A percentile compares a stretch with the other conserved stretches of the same genome.
Conservation (phyloP, 2,329 filamentous ascomycete genomes). For the Clonostachys rosea region DNA sequence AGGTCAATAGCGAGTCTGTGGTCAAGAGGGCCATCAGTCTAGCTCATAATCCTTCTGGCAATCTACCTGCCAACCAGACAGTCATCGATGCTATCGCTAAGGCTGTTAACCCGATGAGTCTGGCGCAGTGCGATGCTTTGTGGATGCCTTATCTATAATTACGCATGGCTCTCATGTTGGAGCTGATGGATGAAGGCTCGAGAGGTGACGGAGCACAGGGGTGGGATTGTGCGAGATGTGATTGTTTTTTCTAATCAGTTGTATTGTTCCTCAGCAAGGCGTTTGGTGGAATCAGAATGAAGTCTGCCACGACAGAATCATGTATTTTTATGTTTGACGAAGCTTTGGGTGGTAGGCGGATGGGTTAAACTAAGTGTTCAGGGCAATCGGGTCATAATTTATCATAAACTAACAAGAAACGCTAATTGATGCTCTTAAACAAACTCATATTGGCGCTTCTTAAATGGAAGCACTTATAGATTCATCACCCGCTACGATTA, state of each 20-base stretch:
- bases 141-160: slow-evolving; percentile 93
- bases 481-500: too few species aligned
- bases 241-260: slow-evolving; percentile 2
- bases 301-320: slow-evolving; percentile 32
- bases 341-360: too few species aligned
- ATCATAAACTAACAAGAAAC: too few species aligned
- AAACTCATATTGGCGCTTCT: too few species aligned
- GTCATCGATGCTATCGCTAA: slow-evolving; percentile 92
- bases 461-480: too few species aligned
- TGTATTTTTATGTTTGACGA: too few species aligned
- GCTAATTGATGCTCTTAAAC: too few species aligned
- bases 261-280: slow-evolving; percentile 15
- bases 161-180: too few species aligned
- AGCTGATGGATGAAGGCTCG: too few species aligned
- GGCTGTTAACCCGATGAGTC: slow-evolving; percentile 85
- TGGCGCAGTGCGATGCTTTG: slow-evolving; percentile 83
- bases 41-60: slow-evolving; percentile 72
- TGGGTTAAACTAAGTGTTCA: too few species aligned
- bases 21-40: slow-evolving; percentile 86
- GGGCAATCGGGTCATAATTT: too few species aligned
- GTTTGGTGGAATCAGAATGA: slow-evolving; percentile 6
- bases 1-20: slow-evolving; percentile 83
- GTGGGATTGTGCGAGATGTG: background rate
- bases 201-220: too few species aligned
- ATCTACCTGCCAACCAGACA: slow-evolving; percentile 92